Evolutionary conservation across 306 rosid species (phyloP).

Genomic region (apple (Malus domestica)): DNA sequence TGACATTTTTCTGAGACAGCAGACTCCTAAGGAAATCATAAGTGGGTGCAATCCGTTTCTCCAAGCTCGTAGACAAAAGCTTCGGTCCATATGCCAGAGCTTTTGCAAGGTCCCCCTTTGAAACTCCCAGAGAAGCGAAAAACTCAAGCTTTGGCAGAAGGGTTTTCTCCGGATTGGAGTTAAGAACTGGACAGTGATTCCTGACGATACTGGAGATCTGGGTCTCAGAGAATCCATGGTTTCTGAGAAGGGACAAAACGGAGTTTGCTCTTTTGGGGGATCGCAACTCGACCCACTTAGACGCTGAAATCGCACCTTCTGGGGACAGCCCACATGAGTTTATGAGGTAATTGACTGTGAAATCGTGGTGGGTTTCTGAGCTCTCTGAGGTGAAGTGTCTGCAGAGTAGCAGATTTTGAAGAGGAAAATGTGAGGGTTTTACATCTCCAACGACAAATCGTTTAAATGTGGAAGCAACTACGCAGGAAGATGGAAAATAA

Average conservation of each 20-base stretch:
- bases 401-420: neutral
- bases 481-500: neutral
- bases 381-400: neutral
- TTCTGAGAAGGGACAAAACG: too few relatives aligned
- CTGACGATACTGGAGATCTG: too few relatives aligned
- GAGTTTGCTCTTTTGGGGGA: too few relatives aligned
- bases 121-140: slow-evolving; percentile 24
- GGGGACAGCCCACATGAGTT: too few relatives aligned
- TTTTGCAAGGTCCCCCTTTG: slow-evolving; percentile 7
- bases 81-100: neutral
- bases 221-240: too few relatives aligned
- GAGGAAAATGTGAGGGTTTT: neutral
- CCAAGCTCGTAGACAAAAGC: slow-evolving; percentile 16
- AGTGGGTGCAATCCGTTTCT: too few relatives aligned
- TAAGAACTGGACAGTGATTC: slow-evolving; percentile 2
- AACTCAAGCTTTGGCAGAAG: slow-evolving; percentile 27
- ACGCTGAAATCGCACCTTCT: too few relatives aligned
- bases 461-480: neutral
- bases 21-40: neutral
- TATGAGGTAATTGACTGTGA: too few relatives aligned
- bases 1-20: slow-evolving; percentile 8
- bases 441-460: neutral
- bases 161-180: slow-evolving; percentile 1
- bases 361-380: too few relatives aligned
- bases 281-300: too few relatives aligned